Base-by-base conservation (phyloP, 73 alveolate species). In the Paramecium octaurelia region DNA sequence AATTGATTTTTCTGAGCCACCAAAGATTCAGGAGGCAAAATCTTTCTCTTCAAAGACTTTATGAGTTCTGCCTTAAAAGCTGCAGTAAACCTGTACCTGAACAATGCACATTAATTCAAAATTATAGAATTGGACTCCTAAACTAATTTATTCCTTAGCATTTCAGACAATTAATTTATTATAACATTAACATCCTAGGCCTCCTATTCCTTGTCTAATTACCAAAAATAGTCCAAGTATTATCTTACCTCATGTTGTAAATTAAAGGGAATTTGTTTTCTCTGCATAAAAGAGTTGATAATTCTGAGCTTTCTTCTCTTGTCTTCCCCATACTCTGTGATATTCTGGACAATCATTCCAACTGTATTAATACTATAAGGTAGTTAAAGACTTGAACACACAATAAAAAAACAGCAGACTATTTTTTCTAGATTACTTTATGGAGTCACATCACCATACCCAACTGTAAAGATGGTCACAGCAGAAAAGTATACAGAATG, bases 291-390 rank as follows among this genome's bases (percentile, higher is more conserved):
- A 64, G 92, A 34, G 24, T 93, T 93, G 36, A 95, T 89, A 43
- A 71, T 92, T 35, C 85, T 58, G 50, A 76, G 23, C 75, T 94
- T 96, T 71, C 86, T 95, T 92, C 86, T 87, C 38, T 90, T 92
- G 6, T 93, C 95, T 3, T 92, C 58, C 0, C 71, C 93, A 42
- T 92, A 77, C 4, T 92, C 92, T 27, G 92, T 92, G 18, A 89
- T 58, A 35, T 89, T 68, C 54, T 84, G 23, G 16, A 95, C 43
- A n/a, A 95, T 48, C 24, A 87, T 23, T 8, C 96, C 95, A n/a
- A 95, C 87, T 3, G 93, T 43, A 14, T 97, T 97, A 16, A 96
- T 97, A 23, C 92, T 88, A 64, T 95, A 96, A 42, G 98, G 97
- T 36, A 96, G 93, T 11, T 93, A 71, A 14, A 95, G 96, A 85